phyloP scores from a whole-genome alignment of 352 stramenopile genomes.

The Phytophthora aleatoria region DNA sequence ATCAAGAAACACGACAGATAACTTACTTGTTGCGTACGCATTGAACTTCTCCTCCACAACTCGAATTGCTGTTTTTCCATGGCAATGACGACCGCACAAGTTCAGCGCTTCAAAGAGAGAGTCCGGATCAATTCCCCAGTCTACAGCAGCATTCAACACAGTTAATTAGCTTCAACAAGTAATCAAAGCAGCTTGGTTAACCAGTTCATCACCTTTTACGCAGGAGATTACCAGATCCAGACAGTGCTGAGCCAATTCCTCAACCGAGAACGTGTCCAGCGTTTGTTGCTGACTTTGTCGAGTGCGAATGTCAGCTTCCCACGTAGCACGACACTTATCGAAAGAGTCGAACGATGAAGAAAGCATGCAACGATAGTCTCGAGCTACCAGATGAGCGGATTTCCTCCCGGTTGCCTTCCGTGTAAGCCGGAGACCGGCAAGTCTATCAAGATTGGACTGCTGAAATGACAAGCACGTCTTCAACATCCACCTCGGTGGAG shows the following conservation, averaged over 20 bases:
- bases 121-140: slow-evolving; percentile 71
- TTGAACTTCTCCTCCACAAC: slow-evolving; percentile 62
- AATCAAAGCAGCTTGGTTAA: not conserved
- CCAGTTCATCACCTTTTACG: slow-evolving; percentile 49
- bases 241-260: slow-evolving; percentile 54
- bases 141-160: slow-evolving; percentile 26
- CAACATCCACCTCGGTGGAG: slow-evolving; percentile 64
- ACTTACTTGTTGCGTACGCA: slow-evolving; percentile 44
- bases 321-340: slow-evolving; percentile 52
- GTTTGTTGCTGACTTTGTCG: slow-evolving; percentile 28
- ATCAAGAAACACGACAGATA: not conserved
- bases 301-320: slow-evolving; percentile 43
- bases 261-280: slow-evolving; percentile 38
- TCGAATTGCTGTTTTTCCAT: slow-evolving; percentile 44
- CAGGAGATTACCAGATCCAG: slow-evolving; percentile 58
- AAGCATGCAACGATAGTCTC: slow-evolving; percentile 49
- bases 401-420: slow-evolving; percentile 41
- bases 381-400: slow-evolving; percentile 52
- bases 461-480: slow-evolving; percentile 62
- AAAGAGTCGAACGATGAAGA: slow-evolving; percentile 41
- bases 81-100: slow-evolving; percentile 55
- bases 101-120: slow-evolving; percentile 73
- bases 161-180: not conserved
- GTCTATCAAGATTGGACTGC: slow-evolving; percentile 55
- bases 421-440: slow-evolving; percentile 45